phyloP scores from a whole-genome alignment of 1,284 basidiomycete genomes.

The Ustilago curta region DNA sequence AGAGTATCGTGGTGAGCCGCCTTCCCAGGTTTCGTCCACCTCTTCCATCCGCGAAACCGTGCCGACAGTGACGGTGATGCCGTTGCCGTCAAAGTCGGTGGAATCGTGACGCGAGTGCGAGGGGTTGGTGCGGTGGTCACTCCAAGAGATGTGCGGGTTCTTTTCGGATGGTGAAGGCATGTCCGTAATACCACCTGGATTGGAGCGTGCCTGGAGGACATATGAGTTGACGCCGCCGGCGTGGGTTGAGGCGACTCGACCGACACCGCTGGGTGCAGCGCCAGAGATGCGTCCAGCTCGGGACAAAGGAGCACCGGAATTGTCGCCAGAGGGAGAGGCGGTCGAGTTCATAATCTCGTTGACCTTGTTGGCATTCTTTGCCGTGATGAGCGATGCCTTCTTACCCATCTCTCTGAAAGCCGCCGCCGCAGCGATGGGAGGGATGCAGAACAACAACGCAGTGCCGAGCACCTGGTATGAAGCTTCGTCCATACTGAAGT shows the following conservation, averaged over 20 bases:
- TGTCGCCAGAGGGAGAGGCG: constrained; percentile 21
- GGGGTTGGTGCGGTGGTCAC: not conserved
- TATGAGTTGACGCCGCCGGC: constrained; percentile 21
- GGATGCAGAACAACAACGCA: constrained; percentile 28
- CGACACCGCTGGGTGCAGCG: not conserved
- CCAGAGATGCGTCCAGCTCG: not conserved
- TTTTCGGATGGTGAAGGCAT: constrained; percentile 2
- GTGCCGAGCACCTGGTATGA: constrained; percentile 40
- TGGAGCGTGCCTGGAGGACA: constrained; percentile 24
- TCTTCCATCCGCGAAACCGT: constrained; percentile 33
- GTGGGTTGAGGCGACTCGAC: not conserved
- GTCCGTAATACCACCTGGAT: not conserved
- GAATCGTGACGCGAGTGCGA: constrained; percentile 16
- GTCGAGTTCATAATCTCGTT: constrained; percentile 46
- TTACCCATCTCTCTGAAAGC: constrained; percentile 50
- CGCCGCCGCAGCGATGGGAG: constrained; percentile 36
- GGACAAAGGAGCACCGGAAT: constrained; percentile 3
- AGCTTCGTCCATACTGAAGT: constrained; percentile 18
- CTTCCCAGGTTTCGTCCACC: constrained; percentile 22
- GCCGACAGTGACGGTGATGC: constrained; percentile 39
- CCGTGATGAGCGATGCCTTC: constrained; percentile 25
- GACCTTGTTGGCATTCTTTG: constrained; percentile 13
- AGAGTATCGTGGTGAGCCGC: constrained; percentile 38
- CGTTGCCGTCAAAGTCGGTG: constrained; percentile 12
- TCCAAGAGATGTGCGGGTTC: constrained; percentile 26